Evolutionary conservation across 345 rosid species (phyloP).

Genomic region (Acer yangbiense): DNA sequence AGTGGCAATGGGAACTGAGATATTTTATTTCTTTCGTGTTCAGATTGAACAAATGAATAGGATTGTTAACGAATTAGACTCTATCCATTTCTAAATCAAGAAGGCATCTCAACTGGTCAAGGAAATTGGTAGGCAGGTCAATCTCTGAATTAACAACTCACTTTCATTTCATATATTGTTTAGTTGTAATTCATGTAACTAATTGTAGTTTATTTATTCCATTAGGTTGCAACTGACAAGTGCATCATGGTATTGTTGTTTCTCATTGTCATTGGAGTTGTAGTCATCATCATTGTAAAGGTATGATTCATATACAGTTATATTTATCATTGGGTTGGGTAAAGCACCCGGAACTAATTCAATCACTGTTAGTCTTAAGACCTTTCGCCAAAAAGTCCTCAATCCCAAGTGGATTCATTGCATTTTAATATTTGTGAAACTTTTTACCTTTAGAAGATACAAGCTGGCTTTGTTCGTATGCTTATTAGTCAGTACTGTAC

Average conservation of each 20-base stretch:
- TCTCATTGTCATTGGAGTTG: constrained; percentile 81
- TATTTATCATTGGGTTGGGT: neutral
- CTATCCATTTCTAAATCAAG: constrained; percentile 93
- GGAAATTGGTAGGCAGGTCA: constrained; percentile 99
- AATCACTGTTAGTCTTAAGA: neutral
- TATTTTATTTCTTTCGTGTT: constrained; percentile 23
- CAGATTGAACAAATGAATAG: constrained; percentile 99
- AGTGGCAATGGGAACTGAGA: constrained; percentile 21
- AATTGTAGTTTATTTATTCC: constrained; percentile 1
- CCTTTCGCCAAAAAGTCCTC: neutral
- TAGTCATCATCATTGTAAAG: constrained; percentile 91
- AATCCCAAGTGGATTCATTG: neutral
- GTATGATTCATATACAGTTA: constrained; percentile 30
- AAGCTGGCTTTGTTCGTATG: neutral
- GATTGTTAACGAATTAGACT: constrained; percentile 92
- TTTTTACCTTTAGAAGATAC: neutral
- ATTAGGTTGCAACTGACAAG: constrained; percentile 91
- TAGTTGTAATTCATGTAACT: neutral
- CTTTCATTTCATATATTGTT: constrained; percentile 8
- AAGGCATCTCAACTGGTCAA: constrained; percentile 92
- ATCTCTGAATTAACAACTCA: constrained; percentile 36
- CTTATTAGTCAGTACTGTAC: neutral
- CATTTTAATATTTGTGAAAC: neutral
- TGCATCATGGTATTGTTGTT: constrained; percentile 83
- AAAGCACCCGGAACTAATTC: neutral